These are phyloP conservation scores for Salix suchowensis DNA, from an alignment of 345 rosid species.

Conservation along the genomic window DNA sequence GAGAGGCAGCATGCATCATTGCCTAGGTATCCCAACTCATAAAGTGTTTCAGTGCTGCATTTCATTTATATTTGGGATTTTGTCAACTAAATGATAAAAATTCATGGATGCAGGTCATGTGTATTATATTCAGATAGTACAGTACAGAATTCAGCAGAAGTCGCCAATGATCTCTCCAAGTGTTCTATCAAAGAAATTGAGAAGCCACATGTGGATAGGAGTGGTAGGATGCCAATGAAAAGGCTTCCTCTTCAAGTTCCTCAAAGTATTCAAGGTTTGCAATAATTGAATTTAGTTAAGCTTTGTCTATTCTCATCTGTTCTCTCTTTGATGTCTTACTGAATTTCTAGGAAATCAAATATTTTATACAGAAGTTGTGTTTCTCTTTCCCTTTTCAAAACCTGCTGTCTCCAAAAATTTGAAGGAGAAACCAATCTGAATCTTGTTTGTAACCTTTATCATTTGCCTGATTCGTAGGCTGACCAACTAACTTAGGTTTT, in stretches of 20 bases:
- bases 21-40: slow-evolving; percentile 56
- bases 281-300: neutral
- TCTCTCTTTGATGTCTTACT: neutral
- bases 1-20: slow-evolving; percentile 96
- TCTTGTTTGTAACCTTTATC: neutral
- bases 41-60: neutral
- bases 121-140: slow-evolving; percentile 73
- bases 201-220: slow-evolving; percentile 57
- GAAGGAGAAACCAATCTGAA: neutral
- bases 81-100: slow-evolving; percentile 5
- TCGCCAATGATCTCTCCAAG: slow-evolving; percentile 66
- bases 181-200: slow-evolving; percentile 77
- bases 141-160: slow-evolving; percentile 51
- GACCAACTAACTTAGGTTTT: neutral
- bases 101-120: slow-evolving; percentile 53
- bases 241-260: slow-evolving; percentile 82
- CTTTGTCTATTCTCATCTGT: neutral
- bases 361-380: neutral
- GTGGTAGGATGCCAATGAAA: slow-evolving; percentile 55
- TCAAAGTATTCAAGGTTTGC: slow-evolving; percentile 56
- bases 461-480: neutral
- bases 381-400: neutral
- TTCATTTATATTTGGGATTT: neutral
- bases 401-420: neutral
- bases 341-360: neutral